These are phyloP conservation scores for Heimioporus sp. DNA, from an alignment of 768 basidiomycete genomes.

Conservation along the genomic window DNA sequence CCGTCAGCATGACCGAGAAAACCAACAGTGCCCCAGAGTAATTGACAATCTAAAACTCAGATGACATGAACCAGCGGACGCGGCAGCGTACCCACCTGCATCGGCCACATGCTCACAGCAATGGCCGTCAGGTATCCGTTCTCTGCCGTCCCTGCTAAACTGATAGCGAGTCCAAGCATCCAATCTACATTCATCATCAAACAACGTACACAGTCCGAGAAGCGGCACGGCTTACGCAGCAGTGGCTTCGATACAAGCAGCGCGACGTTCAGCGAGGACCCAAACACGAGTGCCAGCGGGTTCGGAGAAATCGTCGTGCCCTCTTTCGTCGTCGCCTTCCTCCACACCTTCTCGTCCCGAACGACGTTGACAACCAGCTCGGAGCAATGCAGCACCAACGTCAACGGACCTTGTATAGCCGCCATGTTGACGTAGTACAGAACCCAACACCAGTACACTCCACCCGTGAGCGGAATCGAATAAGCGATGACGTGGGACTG, in stretches of 20 bases:
- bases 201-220: not conserved
- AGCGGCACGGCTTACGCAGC: conserved; percentile 20
- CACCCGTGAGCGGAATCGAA: conserved; percentile 17
- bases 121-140: conserved; percentile 10
- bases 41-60: conserved; percentile 25
- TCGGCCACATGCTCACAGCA: conserved; percentile 24
- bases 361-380: conserved; percentile 29
- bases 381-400: conserved; percentile 27
- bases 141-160: conserved; percentile 12
- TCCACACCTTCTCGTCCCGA: conserved; percentile 28
- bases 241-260: conserved; percentile 24
- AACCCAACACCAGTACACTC: conserved; percentile 22
- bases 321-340: conserved; percentile 15
- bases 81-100: conserved; percentile 17
- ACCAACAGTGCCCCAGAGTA: conserved; percentile 18
- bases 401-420: conserved; percentile 27
- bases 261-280: conserved; percentile 10
- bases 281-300: conserved; percentile 23
- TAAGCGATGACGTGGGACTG: conserved; percentile 21
- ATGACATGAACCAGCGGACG: not conserved
- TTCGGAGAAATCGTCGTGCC: conserved; percentile 17
- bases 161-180: conserved; percentile 32
- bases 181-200: conserved; percentile 19
- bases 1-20: conserved; percentile 17
- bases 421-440: conserved; percentile 26